Evolutionary conservation across 2,329 filamentous ascomycete genomes (phyloP).

Genomic region (Microsporum canis): DNA sequence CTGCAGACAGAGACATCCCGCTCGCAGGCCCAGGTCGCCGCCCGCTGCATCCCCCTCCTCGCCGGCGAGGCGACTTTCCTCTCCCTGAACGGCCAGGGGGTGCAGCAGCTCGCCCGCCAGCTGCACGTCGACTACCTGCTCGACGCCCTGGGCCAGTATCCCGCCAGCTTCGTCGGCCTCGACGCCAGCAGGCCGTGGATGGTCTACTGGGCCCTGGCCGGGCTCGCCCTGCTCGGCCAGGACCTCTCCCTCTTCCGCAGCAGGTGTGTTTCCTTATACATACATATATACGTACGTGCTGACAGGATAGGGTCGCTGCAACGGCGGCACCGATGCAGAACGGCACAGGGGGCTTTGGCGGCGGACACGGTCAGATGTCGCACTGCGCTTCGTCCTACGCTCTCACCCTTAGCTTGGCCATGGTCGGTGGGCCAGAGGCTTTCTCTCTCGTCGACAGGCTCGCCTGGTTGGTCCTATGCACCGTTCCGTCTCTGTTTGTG

Average conservation of each 20-base stretch:
- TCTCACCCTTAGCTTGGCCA: conserved; percentile 61
- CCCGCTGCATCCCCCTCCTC: conserved; percentile 59
- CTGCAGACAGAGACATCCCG: conserved; percentile 57
- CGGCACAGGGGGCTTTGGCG: conserved; percentile 71
- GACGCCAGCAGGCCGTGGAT: conserved; percentile 91
- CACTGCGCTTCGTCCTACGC: conserved; percentile 88
- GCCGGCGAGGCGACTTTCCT: conserved; percentile 36
- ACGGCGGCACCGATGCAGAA: conserved; percentile 80
- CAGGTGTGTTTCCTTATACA: neutral
- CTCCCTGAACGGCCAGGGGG: conserved; percentile 55
- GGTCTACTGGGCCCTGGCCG: conserved; percentile 81
- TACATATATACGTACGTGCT: neutral
- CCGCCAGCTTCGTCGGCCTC: conserved; percentile 57
- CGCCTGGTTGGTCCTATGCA: conserved; percentile 44
- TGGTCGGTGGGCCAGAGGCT: conserved; percentile 63
- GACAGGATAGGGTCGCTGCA: conserved; percentile 44
- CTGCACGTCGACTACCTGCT: conserved; percentile 42
- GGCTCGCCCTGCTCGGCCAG: conserved; percentile 62
- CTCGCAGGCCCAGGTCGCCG: conserved; percentile 57
- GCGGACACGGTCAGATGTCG: conserved; percentile 79
- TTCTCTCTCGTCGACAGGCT: conserved; percentile 69
- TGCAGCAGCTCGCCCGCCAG: conserved; percentile 60
- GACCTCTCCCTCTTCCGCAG: conserved; percentile 40
- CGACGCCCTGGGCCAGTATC: conserved; percentile 47
- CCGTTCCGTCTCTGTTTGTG: no score